A percentile compares a stretch with the other conserved stretches of the same genome.
phyloP scores from a whole-genome alignment of 768 basidiomycete genomes.

The Gyrodon lividus region DNA sequence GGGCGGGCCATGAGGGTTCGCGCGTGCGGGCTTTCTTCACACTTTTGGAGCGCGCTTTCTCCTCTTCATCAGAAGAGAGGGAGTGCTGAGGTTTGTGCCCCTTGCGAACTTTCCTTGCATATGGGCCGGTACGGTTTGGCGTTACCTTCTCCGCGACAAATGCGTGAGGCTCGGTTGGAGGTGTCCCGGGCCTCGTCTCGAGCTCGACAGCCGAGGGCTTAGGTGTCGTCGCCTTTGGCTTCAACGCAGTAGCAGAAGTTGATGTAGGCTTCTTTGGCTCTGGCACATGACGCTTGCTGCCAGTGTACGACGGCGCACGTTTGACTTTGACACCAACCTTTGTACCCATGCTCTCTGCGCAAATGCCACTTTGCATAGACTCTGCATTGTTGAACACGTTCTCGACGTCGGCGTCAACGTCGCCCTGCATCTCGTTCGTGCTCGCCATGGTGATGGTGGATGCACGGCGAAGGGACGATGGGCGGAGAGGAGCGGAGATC shows the following conservation, averaged over 20 bases:
- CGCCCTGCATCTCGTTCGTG: slow-evolving; percentile 14
- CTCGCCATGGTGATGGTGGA: slow-evolving; percentile 33
- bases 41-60: slow-evolving; percentile 55
- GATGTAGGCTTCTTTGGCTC: slow-evolving; percentile 16
- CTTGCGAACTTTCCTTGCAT: slow-evolving; percentile 30
- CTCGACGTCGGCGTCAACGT: slow-evolving; percentile 9
- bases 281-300: background rate
- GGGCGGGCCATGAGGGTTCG: slow-evolving; percentile 34
- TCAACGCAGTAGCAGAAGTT: background rate
- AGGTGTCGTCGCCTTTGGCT: slow-evolving; percentile 3
- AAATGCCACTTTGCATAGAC: slow-evolving; percentile 14
- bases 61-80: slow-evolving; percentile 75
- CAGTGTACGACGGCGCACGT: slow-evolving; percentile 60
- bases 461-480: slow-evolving; percentile 43
- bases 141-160: slow-evolving; percentile 19
- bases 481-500: slow-evolving; percentile 36
- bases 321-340: slow-evolving; percentile 26
- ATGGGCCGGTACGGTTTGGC: slow-evolving; percentile 9
- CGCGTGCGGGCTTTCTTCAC: slow-evolving; percentile 59
- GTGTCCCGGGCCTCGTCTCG: slow-evolving; percentile 22
- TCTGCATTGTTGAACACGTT: slow-evolving; percentile 9
- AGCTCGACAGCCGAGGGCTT: slow-evolving; percentile 3
- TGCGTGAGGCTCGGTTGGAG: slow-evolving; percentile 16
- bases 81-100: slow-evolving; percentile 42
- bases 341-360: slow-evolving; percentile 13